Base-by-base conservation (phyloP, 768 basidiomycete species). In the Lyophyllum shimeji region DNA sequence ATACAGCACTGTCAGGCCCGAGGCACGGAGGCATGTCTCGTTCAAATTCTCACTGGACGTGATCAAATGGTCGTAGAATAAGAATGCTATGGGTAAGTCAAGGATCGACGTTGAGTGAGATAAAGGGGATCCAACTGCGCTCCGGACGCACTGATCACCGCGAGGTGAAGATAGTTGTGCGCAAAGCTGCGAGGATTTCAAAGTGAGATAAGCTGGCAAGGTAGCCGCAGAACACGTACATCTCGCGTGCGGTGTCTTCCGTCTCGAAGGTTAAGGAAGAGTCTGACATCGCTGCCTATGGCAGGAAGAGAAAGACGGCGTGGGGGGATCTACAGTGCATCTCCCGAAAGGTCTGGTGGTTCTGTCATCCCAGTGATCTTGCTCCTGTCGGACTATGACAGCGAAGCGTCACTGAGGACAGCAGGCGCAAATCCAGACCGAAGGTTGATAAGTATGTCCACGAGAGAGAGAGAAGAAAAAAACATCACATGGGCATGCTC, bases 61-160 rank as follows among this genome's bases (percentile, higher is more conserved):
- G 25, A 77, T 60, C 15, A 69, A 39, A 52, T 79, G 74, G 59
- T 77, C 75, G 46, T 74, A 76, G 53, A 69, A 76, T 21, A 77
- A 60, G 33, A 70, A 69, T 7, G 73, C 75, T 76, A 55, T 31
- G 29, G 54, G 45, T 21, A 44, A 6, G 25, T 13, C 17, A 43
- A 12, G 34, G 23, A 29, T 40, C 39, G 39, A 31, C 50, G 13
- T 8, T 52, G 5, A 44, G 42, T 15, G 23, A 20, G 15, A 20
- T 25, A 15, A 40, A 44, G 0, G 42, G 25, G 17, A 25, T 24
- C 5, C 37, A 46, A 37, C n/a, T 11, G 21, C 53, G 4, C 29
- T 29, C 29, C 29, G 52, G 21, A 68, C 74, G 60, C 21, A 75
- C 75, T 66, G 34, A 73, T 63, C 23, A 69, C 69, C 17, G 71